These are phyloP conservation scores for Aureobasidium sp. DNA, from an alignment of 2,329 filamentous ascomycete species.

Conservation along the genomic window DNA sequence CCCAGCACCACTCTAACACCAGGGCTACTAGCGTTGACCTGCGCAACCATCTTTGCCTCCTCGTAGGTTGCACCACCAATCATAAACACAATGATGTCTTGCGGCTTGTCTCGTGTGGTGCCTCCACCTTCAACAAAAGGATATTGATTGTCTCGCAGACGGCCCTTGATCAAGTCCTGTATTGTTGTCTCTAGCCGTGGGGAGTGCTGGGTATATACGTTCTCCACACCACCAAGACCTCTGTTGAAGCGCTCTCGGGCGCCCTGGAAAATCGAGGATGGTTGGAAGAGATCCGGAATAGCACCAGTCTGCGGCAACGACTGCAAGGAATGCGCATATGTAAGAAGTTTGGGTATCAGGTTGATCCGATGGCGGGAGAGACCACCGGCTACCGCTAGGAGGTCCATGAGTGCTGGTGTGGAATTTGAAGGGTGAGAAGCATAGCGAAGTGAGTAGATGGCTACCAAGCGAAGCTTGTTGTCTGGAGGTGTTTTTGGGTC, in stretches of 20 bases:
- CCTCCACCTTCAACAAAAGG: constrained; percentile 87
- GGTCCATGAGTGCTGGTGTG: constrained; percentile 74
- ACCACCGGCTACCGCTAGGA: constrained; percentile 75
- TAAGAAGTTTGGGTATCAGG: constrained; percentile 71
- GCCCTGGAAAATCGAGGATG: constrained; percentile 80
- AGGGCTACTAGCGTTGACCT: constrained; percentile 83
- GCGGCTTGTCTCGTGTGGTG: constrained; percentile 85
- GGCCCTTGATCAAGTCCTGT: constrained; percentile 88
- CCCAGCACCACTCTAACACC: constrained; percentile 84
- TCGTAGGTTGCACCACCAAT: constrained; percentile 91
- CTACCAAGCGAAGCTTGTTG: constrained; percentile 82
- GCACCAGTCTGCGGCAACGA: constrained; percentile 55
- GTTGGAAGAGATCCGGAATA: constrained; percentile 87
- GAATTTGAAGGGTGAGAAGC: constrained; percentile 78
- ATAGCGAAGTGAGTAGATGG: constrained; percentile 91
- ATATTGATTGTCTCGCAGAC: constrained; percentile 76
- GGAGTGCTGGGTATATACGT: constrained; percentile 97
- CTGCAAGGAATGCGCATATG: constrained; percentile 81
- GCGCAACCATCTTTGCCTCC: constrained; percentile 92
- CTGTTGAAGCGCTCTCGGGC: constrained; percentile 76
- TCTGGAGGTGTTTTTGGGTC: constrained; percentile 66
- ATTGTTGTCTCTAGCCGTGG: constrained; percentile 79
- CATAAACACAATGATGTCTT: constrained; percentile 93
- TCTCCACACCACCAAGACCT: constrained; percentile 92
- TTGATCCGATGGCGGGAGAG: constrained; percentile 68